Evolutionary conservation across 768 basidiomycete species (phyloP), one percentile per base, ranked within the genome.

Genomic region (Lentinula aciculospora): DNA sequence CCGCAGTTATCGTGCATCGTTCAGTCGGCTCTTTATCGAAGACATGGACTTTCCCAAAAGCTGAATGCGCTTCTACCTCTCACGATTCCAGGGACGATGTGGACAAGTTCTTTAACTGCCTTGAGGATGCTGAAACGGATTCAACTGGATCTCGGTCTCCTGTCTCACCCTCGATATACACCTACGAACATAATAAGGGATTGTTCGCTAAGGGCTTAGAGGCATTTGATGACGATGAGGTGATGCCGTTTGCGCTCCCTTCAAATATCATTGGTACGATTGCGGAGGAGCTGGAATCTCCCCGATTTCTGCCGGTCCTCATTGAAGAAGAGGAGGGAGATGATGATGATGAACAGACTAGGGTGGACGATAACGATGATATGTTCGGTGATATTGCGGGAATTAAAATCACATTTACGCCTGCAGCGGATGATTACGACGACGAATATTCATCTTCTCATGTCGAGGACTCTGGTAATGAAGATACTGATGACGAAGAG

Each of bases 41-140:
- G 70, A 76, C 76, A 0, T 90, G 88, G 88, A 83, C 85, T 0
- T 91, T 90, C 69, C 82, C 82, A 2, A 74, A 61, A 56, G 74
- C 69, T 21, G 39, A 61, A 32, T 64, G 64, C 10, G 71, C 64
- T 4, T 31, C 56, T 8, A 23, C 23, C 36, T 10, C n/a, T 47
- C 3, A 15, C 15, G 17, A 12, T 4, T n/a, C 37, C 17, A 23
- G 25, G n/a, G 77, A 81, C 19, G 80, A 84, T n/a, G 74, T 88
- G 8, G 90, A 92, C 66, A 79, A 76, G 32, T 92, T 92, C 78
- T 92, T 92, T 63, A 84, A 81, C 42, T 92, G 89, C 60, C 71
- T 82, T 37, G 84, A 86, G 53, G 79, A 79, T n/a, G 79, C 81
- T 62, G 76, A 78, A 36, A 67, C 64, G 28, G 70, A 73, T 28